Evolutionary conservation across 257 asterid genomes (phyloP).

Genomic region (Verbascum thapsus): DNA sequence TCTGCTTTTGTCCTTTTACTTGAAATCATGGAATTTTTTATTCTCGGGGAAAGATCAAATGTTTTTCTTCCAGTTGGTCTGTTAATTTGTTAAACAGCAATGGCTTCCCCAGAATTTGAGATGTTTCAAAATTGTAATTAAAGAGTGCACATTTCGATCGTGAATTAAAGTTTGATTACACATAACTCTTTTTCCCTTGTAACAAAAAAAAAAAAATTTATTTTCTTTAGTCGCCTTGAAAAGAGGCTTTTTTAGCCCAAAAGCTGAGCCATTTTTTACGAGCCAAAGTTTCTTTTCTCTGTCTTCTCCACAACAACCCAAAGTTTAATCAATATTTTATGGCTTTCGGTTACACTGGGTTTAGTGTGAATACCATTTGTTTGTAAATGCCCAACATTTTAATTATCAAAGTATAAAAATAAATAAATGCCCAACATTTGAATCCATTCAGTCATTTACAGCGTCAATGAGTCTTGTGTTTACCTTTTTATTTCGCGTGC

Average conservation of each 20-base stretch:
- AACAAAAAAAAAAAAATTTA: too few species aligned
- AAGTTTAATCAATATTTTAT: background rate
- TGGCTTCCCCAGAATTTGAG: background rate
- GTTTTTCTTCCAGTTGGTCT: background rate
- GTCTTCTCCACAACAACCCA: background rate
- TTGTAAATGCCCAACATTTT: too few species aligned
- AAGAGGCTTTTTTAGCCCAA: background rate
- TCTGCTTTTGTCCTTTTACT: too few species aligned
- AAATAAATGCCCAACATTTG: background rate
- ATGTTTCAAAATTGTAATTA: background rate
- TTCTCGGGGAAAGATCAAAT: background rate
- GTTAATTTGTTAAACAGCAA: background rate
- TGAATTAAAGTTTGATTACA: background rate
- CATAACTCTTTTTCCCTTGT: background rate
- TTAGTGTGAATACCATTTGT: too few species aligned
- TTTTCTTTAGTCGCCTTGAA: background rate
- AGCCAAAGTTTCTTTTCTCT: background rate
- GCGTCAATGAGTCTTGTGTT: background rate
- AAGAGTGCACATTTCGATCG: background rate
- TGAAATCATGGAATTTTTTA: background rate
- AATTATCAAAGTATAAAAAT: too few species aligned
- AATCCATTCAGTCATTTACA: background rate
- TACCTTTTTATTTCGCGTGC: slow-evolving; percentile 14
- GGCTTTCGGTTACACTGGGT: background rate
- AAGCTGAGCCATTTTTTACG: background rate